A percentile compares a stretch with the other conserved stretches of the same genome.
Evolutionary conservation across 2,329 filamentous ascomycete genomes (phyloP).

Genomic region (Curvularia spicifera): DNA sequence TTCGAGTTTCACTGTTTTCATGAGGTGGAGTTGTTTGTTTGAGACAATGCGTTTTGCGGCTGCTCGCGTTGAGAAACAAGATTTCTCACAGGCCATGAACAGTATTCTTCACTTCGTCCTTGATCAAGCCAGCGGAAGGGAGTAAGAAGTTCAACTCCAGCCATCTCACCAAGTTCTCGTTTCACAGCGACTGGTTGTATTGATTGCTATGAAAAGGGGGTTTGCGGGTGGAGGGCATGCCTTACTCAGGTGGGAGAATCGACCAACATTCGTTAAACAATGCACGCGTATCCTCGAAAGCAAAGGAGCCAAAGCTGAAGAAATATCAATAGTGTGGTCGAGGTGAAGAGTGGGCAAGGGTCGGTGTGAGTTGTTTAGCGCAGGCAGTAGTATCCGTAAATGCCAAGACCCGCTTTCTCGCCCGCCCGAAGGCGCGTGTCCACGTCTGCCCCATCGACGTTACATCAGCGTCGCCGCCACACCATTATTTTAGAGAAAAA

Average conservation of each 20-base stretch:
- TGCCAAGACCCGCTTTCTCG: conserved; percentile 11
- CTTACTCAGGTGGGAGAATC: conserved; percentile 33
- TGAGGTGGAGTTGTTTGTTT: conserved; percentile 13
- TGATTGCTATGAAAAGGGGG: conserved; percentile 21
- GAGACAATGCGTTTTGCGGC: conserved; percentile 13
- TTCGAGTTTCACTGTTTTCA: conserved; percentile 13
- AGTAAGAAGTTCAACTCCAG: conserved; percentile 17
- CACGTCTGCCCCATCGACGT: conserved; percentile 2
- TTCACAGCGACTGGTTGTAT: conserved; percentile 18
- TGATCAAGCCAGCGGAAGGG: conserved; percentile 17
- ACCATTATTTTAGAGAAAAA: neutral
- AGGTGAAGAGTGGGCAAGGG: conserved; percentile 20
- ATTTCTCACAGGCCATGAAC: conserved; percentile 7
- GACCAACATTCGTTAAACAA: conserved; percentile 26
- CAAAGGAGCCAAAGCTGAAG: conserved; percentile 12
- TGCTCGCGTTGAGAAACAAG: conserved; percentile 5
- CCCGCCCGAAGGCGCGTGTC: conserved; percentile 4
- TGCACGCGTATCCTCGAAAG: conserved; percentile 22
- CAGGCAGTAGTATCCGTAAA: conserved; percentile 5
- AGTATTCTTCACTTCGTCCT: conserved; percentile 17
- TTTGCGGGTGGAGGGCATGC: conserved; percentile 27
- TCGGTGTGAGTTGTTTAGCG: conserved; percentile 30
- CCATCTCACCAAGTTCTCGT: conserved; percentile 29
- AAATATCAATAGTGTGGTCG: conserved; percentile 22
- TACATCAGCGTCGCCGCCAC: conserved; percentile 4